Percentiles rank a stretch among this genome's conserved stretches.
Conservation (phyloP, 1,284 basidiomycete species). For the Sutorius eximius region DNA sequence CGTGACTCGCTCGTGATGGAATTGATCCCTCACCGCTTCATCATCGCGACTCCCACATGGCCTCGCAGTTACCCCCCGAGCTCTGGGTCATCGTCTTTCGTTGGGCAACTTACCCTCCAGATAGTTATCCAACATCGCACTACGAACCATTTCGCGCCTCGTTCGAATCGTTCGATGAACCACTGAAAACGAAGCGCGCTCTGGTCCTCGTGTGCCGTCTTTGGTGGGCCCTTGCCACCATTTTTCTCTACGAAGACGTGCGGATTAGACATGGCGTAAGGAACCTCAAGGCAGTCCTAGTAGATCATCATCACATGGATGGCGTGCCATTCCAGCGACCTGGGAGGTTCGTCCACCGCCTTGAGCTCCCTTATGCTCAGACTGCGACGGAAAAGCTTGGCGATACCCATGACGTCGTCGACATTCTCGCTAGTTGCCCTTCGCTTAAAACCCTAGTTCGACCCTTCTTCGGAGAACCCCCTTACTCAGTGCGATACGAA, state of each 20-base stretch:
- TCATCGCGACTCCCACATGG: conserved; percentile 4
- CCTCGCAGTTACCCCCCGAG: conserved; percentile 44
- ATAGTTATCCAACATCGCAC: conserved; percentile 28
- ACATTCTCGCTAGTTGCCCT: conserved; percentile 50
- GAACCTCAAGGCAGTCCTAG: conserved; percentile 35
- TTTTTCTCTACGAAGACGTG: conserved; percentile 56
- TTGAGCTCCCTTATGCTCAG: conserved; percentile 55
- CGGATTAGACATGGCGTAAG: conserved; percentile 37
- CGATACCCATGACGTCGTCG: conserved; percentile 32
- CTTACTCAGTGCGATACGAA: conserved; percentile 47
- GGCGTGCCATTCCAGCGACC: conserved; percentile 27
- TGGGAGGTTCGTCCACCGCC: conserved; percentile 48
- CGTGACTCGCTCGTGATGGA: neutral
- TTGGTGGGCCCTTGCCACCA: conserved; percentile 48
- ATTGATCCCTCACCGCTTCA: neutral
- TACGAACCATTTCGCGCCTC: conserved; percentile 46
- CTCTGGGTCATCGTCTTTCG: conserved; percentile 53
- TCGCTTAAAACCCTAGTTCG: conserved; percentile 57
- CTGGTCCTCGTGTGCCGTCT: conserved; percentile 56
- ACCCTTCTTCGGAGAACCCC: conserved; percentile 35
- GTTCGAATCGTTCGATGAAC: conserved; percentile 23
- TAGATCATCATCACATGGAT: conserved; percentile 23
- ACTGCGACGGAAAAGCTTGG: conserved; percentile 44
- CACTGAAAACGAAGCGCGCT: conserved; percentile 36
- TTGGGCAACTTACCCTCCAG: conserved; percentile 39